Evolutionary conservation across 2,329 filamentous ascomycete species (phyloP).

Genomic region (Ophiostoma ulmi): DNA sequence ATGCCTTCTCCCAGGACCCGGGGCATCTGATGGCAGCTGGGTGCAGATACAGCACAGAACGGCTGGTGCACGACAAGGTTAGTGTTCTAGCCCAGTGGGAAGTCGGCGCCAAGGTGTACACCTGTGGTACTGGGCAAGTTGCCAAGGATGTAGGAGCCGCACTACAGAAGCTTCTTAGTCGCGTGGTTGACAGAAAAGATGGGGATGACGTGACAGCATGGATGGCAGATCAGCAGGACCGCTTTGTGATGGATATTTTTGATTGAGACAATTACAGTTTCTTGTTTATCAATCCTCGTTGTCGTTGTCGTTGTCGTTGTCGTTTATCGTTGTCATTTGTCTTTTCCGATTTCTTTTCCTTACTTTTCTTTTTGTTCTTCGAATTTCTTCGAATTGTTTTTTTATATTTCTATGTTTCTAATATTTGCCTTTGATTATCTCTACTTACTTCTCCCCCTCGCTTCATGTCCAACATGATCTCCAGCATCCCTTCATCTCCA

Average conservation of each 20-base stretch:
- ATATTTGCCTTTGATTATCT: neutral
- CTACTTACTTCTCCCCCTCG: neutral
- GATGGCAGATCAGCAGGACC: slow-evolving; percentile 38
- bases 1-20: slow-evolving; percentile 53
- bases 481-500: neutral
- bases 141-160: slow-evolving; percentile 39
- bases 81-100: slow-evolving; percentile 36
- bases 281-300: no score
- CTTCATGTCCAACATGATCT: neutral
- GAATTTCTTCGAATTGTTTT: neutral
- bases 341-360: neutral
- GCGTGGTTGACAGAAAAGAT: slow-evolving; percentile 29
- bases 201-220: slow-evolving; percentile 26
- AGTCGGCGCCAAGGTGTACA: slow-evolving; percentile 48
- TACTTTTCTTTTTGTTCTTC: neutral
- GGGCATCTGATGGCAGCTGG: slow-evolving; percentile 31
- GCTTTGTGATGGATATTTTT: slow-evolving; percentile 59
- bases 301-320: neutral
- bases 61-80: slow-evolving; percentile 42
- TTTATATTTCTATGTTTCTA: neutral
- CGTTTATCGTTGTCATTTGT: neutral
- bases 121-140: slow-evolving; percentile 52
- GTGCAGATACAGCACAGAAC: slow-evolving; percentile 42
- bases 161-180: slow-evolving; percentile 35
- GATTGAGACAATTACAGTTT: slow-evolving; percentile 36